These are phyloP conservation scores for Gyrodon lividus DNA, from an alignment of 768 basidiomycete genomes.

Conservation along the genomic window DNA sequence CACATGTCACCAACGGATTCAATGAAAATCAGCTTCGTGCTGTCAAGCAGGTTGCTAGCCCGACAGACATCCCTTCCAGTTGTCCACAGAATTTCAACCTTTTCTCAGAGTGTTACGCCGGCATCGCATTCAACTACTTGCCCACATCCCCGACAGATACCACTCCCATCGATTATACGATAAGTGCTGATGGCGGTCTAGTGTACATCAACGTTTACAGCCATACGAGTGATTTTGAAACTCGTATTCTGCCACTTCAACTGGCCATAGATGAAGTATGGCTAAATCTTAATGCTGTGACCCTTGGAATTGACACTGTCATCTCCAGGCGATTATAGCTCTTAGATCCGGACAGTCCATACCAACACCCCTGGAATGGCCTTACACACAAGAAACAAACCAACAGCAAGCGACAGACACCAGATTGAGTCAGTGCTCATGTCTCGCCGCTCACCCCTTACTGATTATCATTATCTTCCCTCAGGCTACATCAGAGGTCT, in stretches of 20 bases:
- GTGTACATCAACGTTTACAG: constrained; percentile 60
- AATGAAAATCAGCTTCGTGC: constrained; percentile 42
- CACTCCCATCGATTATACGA: constrained; percentile 60
- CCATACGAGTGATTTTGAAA: constrained; percentile 70
- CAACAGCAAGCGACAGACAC: constrained; percentile 53
- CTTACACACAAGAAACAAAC: constrained; percentile 67
- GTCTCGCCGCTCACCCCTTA: not conserved
- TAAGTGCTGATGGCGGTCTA: constrained; percentile 66
- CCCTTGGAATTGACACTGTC: not conserved
- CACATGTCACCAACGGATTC: constrained; percentile 55
- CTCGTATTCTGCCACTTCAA: constrained; percentile 67
- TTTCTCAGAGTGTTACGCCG: constrained; percentile 70
- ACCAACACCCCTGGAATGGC: constrained; percentile 68
- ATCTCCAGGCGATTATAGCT: constrained; percentile 64
- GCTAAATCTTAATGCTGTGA: not conserved
- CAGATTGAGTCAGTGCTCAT: constrained; percentile 50
- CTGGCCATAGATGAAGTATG: constrained; percentile 73
- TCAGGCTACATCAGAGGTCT: constrained; percentile 64
- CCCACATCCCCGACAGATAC: constrained; percentile 37
- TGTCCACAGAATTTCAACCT: constrained; percentile 77
- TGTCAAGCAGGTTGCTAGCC: constrained; percentile 48
- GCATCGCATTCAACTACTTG: constrained; percentile 58
- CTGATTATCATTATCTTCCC: constrained; percentile 14
- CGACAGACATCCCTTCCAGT: constrained; percentile 47
- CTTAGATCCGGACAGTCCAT: constrained; percentile 56